Evolutionary conservation across 2,329 filamentous ascomycete genomes (phyloP).

Genomic region (Fusarium verticillioides): DNA sequence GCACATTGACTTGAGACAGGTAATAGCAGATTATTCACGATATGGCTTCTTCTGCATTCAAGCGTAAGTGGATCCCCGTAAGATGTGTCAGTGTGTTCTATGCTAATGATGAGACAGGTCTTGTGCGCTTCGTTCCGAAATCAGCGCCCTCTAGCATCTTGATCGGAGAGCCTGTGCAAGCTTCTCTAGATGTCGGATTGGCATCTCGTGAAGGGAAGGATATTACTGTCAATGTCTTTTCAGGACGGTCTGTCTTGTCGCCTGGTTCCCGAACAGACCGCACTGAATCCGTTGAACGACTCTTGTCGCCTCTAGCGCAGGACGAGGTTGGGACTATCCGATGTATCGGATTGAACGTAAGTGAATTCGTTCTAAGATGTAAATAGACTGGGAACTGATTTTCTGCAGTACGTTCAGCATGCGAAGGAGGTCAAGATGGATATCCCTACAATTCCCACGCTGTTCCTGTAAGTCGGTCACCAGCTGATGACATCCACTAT

Average conservation of each 20-base stretch:
- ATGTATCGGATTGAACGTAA: constrained; percentile 3
- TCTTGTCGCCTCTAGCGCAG: constrained; percentile 1
- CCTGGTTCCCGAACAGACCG: background rate
- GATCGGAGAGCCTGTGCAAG: background rate
- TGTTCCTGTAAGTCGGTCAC: background rate
- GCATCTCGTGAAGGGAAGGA: background rate
- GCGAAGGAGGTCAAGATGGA: constrained; percentile 9
- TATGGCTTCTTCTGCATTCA: constrained; percentile 4
- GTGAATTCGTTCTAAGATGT: accelerated
- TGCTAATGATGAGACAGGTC: background rate
- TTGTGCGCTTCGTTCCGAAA: constrained; percentile 14
- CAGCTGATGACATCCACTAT: no score
- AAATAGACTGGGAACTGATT: accelerated
- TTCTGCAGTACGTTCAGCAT: background rate
- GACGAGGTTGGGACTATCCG: background rate
- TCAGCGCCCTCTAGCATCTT: background rate
- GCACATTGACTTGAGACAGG: accelerated
- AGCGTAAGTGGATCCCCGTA: background rate
- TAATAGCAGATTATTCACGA: background rate
- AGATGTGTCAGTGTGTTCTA: no score
- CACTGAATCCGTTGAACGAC: background rate
- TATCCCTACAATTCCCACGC: background rate
- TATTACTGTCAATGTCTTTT: background rate
- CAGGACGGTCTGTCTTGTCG: background rate
- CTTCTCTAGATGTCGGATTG: background rate